Conservation (phyloP, 2,329 filamentous ascomycete genomes). For the Pseudogymnoascus sp. region DNA sequence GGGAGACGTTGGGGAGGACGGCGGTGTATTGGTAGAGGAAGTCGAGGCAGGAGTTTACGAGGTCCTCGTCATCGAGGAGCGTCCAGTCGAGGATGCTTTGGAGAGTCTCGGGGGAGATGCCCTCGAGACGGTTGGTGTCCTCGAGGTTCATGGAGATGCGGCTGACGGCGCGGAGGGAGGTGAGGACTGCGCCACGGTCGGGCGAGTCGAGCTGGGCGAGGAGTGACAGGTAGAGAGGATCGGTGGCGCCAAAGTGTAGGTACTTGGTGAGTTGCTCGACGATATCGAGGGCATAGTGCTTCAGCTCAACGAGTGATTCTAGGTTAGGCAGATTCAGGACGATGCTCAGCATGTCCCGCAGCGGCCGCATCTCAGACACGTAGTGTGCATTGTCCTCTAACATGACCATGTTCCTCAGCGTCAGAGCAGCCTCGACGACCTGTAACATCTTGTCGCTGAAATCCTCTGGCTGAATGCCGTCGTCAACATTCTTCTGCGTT, state of each 20-base stretch:
- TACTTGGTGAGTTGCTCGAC: slow-evolving; percentile 84
- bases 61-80: slow-evolving; percentile 79
- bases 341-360: slow-evolving; percentile 79
- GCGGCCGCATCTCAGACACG: slow-evolving; percentile 64
- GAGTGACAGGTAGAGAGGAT: slow-evolving; percentile 73
- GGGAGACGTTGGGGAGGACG: slow-evolving; percentile 74
- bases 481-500: slow-evolving; percentile 52
- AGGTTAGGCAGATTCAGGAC: slow-evolving; percentile 68
- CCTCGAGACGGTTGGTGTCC: slow-evolving; percentile 66
- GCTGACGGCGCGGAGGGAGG: slow-evolving; percentile 71
- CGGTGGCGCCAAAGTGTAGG: slow-evolving; percentile 61
- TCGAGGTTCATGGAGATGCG: slow-evolving; percentile 84
- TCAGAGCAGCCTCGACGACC: slow-evolving; percentile 78
- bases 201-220: slow-evolving; percentile 56
- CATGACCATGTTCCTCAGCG: slow-evolving; percentile 94
- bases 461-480: slow-evolving; percentile 62
- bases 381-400: slow-evolving; percentile 81
- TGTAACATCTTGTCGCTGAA: slow-evolving; percentile 66
- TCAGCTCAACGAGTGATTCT: slow-evolving; percentile 70
- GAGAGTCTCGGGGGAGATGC: slow-evolving; percentile 59
- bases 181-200: slow-evolving; percentile 77
- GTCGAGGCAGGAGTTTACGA: slow-evolving; percentile 81
- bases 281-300: slow-evolving; percentile 86
- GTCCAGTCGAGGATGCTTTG: slow-evolving; percentile 66
- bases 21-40: slow-evolving; percentile 95